Evolutionary conservation across 208 protist genomes (phyloP), one percentile per base, ranked within the genome.

Genomic region (Paratrypanosoma confusum): DNA sequence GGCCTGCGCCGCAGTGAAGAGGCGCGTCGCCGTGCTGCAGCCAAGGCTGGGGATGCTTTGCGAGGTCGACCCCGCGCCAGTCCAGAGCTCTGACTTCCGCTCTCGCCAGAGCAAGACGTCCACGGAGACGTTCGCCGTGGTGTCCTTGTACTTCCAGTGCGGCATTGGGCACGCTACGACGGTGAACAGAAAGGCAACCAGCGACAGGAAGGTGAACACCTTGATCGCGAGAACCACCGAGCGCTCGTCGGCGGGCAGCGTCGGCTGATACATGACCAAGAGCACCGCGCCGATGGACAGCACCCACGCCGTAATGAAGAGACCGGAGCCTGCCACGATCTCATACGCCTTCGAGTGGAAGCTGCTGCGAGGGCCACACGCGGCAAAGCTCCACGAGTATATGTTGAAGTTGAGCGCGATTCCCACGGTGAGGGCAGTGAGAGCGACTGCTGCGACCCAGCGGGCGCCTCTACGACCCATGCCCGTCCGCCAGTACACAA

Each of bases 141-240:
- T 53, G 51, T 74, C 39, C 60, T 88, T 88, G 67, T 83, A 88
- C 55, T 73, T 75, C 65, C 73, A 88, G 49, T 81, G 73, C 6
- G 73, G 37, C 39, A 81, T 69, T 24, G 65, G 61, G 59, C 60
- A 78, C n/a, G 57, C 23, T 10, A 82, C 57, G 24, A 60, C 43
- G 18, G 66, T 39, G 41, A 88, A 72, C 22, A 82, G 50, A 38
- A 88, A 68, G 18, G 54, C 50, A 18, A 67, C 40, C 28, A 88
- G 57, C 10, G 70, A 39, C 29, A 78, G 55, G 29, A 71, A 38
- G 8, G 59, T 58, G 53, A 70, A 83, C 37, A 42, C 13, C 38
- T 70, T 46, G 33, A 65, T 58, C 46, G 50, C 50, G 18, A 50
- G 40, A 42, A 63, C 58, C 24, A 88, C 55, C 21, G 65, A 63